phyloP scores from a whole-genome alignment of 257 asterid species.

The Penstemon newberryi region DNA sequence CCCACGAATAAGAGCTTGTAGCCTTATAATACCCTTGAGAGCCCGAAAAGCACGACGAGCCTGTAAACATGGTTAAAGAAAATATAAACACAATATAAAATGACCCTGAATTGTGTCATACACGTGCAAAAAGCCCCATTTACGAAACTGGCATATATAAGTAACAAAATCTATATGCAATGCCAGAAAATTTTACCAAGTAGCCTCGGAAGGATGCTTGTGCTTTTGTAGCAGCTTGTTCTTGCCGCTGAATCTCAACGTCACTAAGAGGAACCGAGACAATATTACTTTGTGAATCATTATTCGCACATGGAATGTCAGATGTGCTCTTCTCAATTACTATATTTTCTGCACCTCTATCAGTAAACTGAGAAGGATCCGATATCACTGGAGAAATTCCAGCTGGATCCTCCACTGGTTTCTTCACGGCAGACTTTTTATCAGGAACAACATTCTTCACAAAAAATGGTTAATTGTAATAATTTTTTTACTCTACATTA shows the following conservation, averaged over 20 bases:
- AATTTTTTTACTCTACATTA: constrained; percentile 3
- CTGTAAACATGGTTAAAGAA: constrained; percentile 35
- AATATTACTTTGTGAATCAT: constrained; percentile 35
- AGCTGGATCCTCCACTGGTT: constrained; percentile 40
- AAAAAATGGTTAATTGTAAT: constrained; percentile 20
- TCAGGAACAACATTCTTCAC: constrained; percentile 52
- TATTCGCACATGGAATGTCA: constrained; percentile 41
- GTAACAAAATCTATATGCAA: constrained; percentile 17
- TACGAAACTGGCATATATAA: neutral
- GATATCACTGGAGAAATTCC: constrained; percentile 46
- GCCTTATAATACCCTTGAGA: constrained; percentile 89
- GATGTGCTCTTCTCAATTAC: constrained; percentile 47
- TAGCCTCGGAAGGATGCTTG: constrained; percentile 87
- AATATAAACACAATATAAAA: neutral
- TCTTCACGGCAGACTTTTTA: constrained; percentile 40
- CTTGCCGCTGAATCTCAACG: constrained; percentile 50
- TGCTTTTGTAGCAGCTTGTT: constrained; percentile 70
- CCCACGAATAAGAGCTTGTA: constrained; percentile 93
- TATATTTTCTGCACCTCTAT: constrained; percentile 39
- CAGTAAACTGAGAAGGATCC: constrained; percentile 41
- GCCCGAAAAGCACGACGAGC: constrained; percentile 94
- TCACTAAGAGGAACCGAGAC: constrained; percentile 36
- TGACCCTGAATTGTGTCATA: neutral
- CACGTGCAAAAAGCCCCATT: no score
- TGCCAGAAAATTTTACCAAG: constrained; percentile 51